phyloP scores from a whole-genome alignment of 2,329 filamentous ascomycete genomes.

The Thelonectria discophora region DNA sequence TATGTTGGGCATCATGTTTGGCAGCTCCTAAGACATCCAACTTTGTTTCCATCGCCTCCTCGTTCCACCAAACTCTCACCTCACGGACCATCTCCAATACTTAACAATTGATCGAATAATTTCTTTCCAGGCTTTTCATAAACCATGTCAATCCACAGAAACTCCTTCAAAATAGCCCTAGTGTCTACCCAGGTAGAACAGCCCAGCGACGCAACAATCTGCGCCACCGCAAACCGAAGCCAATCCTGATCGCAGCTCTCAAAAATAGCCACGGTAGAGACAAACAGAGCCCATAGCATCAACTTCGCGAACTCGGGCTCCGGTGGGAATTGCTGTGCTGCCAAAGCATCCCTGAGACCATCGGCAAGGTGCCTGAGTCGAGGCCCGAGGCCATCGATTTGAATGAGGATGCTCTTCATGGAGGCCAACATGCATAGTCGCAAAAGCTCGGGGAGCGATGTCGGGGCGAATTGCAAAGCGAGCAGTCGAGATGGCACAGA shows the following conservation, averaged over 20 bases:
- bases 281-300: conserved; percentile 21
- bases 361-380: conserved; percentile 5
- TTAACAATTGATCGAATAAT: conserved; percentile 6
- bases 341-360: not conserved
- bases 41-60: too few relatives aligned
- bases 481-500: conserved; percentile 38
- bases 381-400: conserved; percentile 25
- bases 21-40: too few relatives aligned
- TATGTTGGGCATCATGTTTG: too few relatives aligned
- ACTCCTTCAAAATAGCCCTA: conserved; percentile 2
- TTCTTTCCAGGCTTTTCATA: conserved; percentile 7
- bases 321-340: conserved; percentile 13
- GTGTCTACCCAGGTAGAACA: conserved; percentile 14
- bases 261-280: conserved; percentile 23
- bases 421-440: conserved; percentile 39
- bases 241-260: conserved; percentile 22
- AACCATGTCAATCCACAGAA: conserved; percentile 22
- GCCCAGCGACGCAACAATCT: conserved; percentile 1
- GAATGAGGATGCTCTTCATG: conserved; percentile 31
- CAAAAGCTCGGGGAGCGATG: conserved; percentile 23
- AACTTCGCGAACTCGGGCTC: conserved; percentile 4
- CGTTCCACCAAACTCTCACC: not conserved
- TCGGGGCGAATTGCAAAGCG: conserved; percentile 26
- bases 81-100: not conserved
- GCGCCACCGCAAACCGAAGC: conserved; percentile 11